A percentile compares a stretch with the other conserved stretches of the same genome.
phyloP scores from a whole-genome alignment of 768 basidiomycete species.

The Amanita muscaria region DNA sequence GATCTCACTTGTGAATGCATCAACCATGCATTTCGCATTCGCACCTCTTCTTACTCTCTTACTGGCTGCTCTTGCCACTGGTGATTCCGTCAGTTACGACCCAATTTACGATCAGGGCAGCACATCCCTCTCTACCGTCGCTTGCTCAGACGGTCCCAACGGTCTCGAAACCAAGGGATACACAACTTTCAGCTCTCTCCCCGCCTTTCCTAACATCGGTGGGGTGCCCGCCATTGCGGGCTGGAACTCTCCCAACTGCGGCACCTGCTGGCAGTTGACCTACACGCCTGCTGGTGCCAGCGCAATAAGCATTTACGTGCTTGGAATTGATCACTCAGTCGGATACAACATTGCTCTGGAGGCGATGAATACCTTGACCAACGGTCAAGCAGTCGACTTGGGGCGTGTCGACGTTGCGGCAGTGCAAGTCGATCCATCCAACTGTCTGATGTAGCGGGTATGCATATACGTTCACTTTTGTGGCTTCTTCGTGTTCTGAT shows the following conservation, averaged over 20 bases:
- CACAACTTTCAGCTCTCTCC: slow-evolving; percentile 35
- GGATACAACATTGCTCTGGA: slow-evolving; percentile 20
- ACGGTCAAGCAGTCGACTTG: slow-evolving; percentile 16
- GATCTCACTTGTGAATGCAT: no score
- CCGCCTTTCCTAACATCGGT: slow-evolving; percentile 46
- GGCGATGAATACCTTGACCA: slow-evolving; percentile 29
- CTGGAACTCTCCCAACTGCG: slow-evolving; percentile 40
- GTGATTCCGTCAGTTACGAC: slow-evolving; percentile 27
- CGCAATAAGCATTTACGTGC: slow-evolving; percentile 28
- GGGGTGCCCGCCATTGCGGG: slow-evolving; percentile 34
- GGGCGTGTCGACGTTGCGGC: slow-evolving; percentile 20
- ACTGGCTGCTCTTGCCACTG: slow-evolving; percentile 3
- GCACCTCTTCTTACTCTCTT: neutral
- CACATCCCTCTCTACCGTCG: slow-evolving; percentile 20
- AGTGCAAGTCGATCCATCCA: slow-evolving; percentile 15
- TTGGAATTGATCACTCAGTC: slow-evolving; percentile 34
- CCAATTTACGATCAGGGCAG: slow-evolving; percentile 29
- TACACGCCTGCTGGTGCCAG: slow-evolving; percentile 23
- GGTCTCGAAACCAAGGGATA: slow-evolving; percentile 34
- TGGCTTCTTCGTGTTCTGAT: no score
- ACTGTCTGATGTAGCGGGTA: slow-evolving; percentile 19
- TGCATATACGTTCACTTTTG: no score
- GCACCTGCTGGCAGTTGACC: slow-evolving; percentile 45
- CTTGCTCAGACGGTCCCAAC: slow-evolving; percentile 28
- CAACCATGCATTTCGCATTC: no score